phyloP scores from a whole-genome alignment of 371 early-diverging fungal genomes.

The Mucor racemosus region DNA sequence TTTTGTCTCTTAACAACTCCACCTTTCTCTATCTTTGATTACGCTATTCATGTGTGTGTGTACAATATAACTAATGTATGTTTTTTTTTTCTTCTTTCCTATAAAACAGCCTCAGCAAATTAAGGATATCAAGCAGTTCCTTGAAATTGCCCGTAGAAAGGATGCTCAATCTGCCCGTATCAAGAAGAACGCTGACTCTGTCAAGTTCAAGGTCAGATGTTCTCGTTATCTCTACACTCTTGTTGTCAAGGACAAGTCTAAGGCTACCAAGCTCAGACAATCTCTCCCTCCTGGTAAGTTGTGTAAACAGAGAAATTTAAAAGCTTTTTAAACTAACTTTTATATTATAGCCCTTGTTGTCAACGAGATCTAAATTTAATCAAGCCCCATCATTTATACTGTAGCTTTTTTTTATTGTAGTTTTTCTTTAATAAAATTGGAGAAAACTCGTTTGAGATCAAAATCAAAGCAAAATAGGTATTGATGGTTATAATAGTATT shows the following conservation, averaged over 20 bases:
- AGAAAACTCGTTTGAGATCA: background rate
- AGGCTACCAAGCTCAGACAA: slow-evolving; percentile 96
- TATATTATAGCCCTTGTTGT: background rate
- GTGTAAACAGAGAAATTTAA: background rate
- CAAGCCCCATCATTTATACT: no score
- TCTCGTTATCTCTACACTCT: slow-evolving; percentile 97
- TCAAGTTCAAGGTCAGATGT: slow-evolving; percentile 99
- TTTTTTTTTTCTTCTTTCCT: background rate
- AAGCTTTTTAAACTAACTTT: background rate
- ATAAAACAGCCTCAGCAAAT: slow-evolving; percentile 91
- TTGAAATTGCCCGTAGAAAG: slow-evolving; percentile 94
- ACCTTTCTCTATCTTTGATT: background rate
- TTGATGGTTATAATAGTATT: background rate
- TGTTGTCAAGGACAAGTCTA: slow-evolving; percentile 92
- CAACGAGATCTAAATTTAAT: slow-evolving; percentile 13
- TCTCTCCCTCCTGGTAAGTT: slow-evolving; percentile 76
- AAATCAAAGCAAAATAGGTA: background rate
- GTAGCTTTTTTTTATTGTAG: background rate
- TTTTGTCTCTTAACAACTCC: background rate
- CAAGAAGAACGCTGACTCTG: slow-evolving; percentile 95
- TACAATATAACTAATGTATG: background rate
- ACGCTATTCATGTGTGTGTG: background rate
- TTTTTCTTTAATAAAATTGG: slow-evolving; percentile 9
- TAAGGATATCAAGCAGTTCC: slow-evolving; percentile 97
- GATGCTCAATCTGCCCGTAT: slow-evolving; percentile 90